Conservation (phyloP, 2,329 filamentous ascomycete genomes). For the Neoscytalidium dimidiatum region DNA sequence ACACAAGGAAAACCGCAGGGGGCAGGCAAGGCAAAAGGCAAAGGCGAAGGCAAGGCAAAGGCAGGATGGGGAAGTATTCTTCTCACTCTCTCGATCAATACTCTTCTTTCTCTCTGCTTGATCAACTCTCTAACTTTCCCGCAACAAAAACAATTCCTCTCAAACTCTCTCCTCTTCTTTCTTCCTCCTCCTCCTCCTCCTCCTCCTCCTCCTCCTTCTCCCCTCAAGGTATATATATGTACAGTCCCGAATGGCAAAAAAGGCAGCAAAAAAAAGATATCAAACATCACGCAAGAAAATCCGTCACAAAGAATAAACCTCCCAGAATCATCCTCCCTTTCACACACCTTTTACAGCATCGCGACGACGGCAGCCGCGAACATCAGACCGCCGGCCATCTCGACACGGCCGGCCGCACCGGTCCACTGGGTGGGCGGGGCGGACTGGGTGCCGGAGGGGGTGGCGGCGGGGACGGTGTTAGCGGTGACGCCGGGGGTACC, state of each 20-base stretch:
- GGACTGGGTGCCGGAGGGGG: background rate
- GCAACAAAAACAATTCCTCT: too few species aligned
- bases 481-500: background rate
- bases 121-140: too few species aligned
- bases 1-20: too few species aligned
- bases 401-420: conserved; percentile 10
- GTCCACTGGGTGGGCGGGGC: background rate
- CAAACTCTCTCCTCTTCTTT: too few species aligned
- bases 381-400: conserved; percentile 2
- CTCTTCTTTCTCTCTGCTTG: too few species aligned
- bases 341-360: background rate
- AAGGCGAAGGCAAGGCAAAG: too few species aligned
- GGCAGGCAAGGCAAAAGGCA: too few species aligned
- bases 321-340: background rate
- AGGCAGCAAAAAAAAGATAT: background rate
- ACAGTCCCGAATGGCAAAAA: background rate
- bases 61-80: too few species aligned
- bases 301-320: conserved; percentile 2
- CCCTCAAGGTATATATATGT: conserved; percentile 11
- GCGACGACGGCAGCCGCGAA: background rate
- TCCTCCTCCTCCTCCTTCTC: too few species aligned
- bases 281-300: conserved; percentile 12
- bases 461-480: background rate
- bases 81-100: too few species aligned
- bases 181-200: too few species aligned